A percentile compares a stretch with the other conserved stretches of the same genome.
These are phyloP conservation scores for Elongisporangium prolatum DNA, from an alignment of 352 stramenopile species.

Conservation along the genomic window DNA sequence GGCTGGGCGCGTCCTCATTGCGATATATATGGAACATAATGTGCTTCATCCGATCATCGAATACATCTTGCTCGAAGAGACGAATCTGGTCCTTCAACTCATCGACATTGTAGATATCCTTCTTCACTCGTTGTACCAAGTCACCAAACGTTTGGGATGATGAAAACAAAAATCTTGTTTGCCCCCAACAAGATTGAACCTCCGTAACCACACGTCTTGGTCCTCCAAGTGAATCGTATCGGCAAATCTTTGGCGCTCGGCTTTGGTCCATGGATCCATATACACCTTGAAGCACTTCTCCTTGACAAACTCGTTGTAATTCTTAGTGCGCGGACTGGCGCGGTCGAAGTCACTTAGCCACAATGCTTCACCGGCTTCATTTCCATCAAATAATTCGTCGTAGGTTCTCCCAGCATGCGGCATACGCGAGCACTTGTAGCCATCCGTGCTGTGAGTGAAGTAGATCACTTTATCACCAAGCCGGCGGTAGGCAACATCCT, in stretches of 20 bases:
- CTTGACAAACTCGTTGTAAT: conserved; percentile 23
- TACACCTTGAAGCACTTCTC: conserved; percentile 15
- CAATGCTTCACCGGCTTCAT: neutral
- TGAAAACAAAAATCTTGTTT: conserved; percentile 21
- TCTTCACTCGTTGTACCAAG: neutral
- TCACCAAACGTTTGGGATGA: conserved; percentile 6
- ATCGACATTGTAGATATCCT: neutral
- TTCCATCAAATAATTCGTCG: neutral
- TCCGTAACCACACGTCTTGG: conserved; percentile 14
- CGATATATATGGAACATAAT: too few relatives aligned
- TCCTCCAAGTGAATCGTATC: conserved; percentile 8
- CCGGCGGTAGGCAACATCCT: conserved; percentile 17
- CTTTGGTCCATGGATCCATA: conserved; percentile 26
- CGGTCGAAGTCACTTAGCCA: neutral
- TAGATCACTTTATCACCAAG: too few relatives aligned
- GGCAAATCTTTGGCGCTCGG: conserved; percentile 13
- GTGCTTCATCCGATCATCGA: too few relatives aligned
- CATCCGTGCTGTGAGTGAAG: neutral
- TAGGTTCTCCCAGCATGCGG: neutral
- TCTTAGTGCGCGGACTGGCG: conserved; percentile 12
- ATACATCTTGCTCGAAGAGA: neutral
- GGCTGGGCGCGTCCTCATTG: too few relatives aligned
- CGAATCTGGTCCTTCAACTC: neutral
- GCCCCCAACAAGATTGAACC: conserved; percentile 19
- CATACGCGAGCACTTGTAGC: neutral